Conservation (phyloP, 2,329 filamentous ascomycete species). For the Ophiosphaerella korrae region DNA sequence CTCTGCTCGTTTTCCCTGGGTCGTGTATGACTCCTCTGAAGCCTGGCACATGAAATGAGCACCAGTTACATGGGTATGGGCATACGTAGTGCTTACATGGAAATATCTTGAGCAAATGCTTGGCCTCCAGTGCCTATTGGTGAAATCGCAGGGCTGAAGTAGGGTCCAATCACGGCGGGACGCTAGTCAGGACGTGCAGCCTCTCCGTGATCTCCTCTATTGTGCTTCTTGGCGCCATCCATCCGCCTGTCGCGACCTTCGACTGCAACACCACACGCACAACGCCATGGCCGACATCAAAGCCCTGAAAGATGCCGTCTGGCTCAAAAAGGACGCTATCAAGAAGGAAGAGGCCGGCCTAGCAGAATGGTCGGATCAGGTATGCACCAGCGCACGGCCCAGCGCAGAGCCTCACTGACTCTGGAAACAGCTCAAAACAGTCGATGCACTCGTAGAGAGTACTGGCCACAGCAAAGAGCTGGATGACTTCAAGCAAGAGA, state of each 20-base stretch:
- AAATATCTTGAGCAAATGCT: too few species aligned
- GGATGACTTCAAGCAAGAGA: conserved; percentile 77
- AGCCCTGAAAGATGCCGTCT: conserved; percentile 33
- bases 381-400: neutral
- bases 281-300: conserved; percentile 32
- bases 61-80: too few species aligned
- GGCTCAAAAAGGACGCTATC: conserved; percentile 31
- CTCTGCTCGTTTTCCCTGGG: too few species aligned
- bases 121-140: too few species aligned
- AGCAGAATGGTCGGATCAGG: conserved; percentile 21
- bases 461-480: conserved; percentile 82
- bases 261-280: neutral
- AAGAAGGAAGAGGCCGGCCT: conserved; percentile 23
- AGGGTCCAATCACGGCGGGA: conserved; percentile 11
- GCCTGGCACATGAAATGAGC: too few species aligned
- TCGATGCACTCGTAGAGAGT: conserved; percentile 76
- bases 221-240: too few species aligned
- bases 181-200: conserved; percentile 18
- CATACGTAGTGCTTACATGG: too few species aligned
- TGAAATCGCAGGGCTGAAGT: conserved; percentile 18
- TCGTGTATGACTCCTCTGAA: too few species aligned
- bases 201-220: too few species aligned
- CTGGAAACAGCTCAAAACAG: conserved; percentile 53
- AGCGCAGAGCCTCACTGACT: neutral
- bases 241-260: neutral